phyloP scores from a whole-genome alignment of 371 early-diverging fungal genomes.

The Mortierella sp. region DNA sequence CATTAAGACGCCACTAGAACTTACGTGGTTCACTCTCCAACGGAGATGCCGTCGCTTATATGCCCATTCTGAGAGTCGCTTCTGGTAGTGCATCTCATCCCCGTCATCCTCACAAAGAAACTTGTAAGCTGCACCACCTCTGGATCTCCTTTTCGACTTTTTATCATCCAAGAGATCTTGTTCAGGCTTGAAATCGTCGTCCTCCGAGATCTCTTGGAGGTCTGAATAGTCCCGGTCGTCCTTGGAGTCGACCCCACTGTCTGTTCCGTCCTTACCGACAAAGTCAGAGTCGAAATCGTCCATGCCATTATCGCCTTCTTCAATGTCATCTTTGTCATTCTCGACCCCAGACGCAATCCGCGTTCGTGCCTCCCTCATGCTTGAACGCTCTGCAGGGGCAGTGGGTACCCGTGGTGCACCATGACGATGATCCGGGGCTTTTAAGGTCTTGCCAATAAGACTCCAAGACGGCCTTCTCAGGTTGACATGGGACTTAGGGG shows the following conservation, averaged over 20 bases:
- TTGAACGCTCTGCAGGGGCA: conserved; percentile 28
- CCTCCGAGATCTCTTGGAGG: conserved; percentile 18
- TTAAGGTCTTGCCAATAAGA: conserved; percentile 12
- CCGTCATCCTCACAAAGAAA: conserved; percentile 71
- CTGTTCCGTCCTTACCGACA: conserved; percentile 10
- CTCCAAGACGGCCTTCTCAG: conserved; percentile 50
- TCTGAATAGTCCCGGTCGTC: conserved; percentile 30
- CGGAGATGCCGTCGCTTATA: conserved; percentile 61
- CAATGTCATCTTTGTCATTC: conserved; percentile 23
- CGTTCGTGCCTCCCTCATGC: conserved; percentile 37
- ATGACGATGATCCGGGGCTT: conserved; percentile 1
- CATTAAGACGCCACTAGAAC: background rate
- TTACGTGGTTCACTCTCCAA: conserved; percentile 50
- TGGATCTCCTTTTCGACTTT: conserved; percentile 16
- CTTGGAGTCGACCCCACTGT: conserved; percentile 14
- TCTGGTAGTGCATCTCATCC: conserved; percentile 65
- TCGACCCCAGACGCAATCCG: conserved; percentile 21
- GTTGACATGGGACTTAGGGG: conserved; percentile 32
- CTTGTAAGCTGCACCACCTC: conserved; percentile 42
- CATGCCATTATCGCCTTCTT: conserved; percentile 14
- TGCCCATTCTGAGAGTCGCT: conserved; percentile 69
- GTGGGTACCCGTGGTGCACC: background rate
- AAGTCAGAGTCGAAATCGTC: conserved; percentile 24
- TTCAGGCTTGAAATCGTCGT: conserved; percentile 34
- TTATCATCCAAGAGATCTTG: conserved; percentile 10